Base-by-base conservation (phyloP, 163 green algal species). In the Scenedesmus sp. region DNA sequence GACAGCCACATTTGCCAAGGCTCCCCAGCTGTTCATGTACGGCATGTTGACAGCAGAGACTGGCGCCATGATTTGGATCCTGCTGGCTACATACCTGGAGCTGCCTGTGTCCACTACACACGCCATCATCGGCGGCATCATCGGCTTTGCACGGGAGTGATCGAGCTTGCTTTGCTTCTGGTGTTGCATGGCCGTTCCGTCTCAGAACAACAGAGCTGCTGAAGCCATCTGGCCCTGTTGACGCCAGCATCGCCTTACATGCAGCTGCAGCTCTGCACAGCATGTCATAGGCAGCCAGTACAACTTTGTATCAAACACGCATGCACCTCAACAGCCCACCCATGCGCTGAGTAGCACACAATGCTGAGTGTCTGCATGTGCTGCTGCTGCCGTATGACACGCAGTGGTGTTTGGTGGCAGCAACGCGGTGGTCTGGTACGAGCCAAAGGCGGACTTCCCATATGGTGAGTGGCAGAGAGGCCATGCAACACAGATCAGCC, bases 71-170 rank as follows among this genome's bases (percentile, higher is more conserved):
- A 86, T 95, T 9, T 96, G 94, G 94, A 88, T 95, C n/a, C 86
- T 92, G 1, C 3, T 93, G 5, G 94, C 93, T n/a, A 95, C 93
- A 0, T 96, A 93, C 87, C 76, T 92, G 73, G 94, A 94, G 76
- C 86, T 95, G 8, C 94, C 94, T 60, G 94, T 95, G 15, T 94
- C 91, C 1, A 91, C 94, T 13, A 95, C 94, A 0, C 94, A 95
- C 87, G 93, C 91, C 54, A 95, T 95, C 89, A 92, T 92, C 57
- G 88, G 88, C 3, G 88, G 88, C 46, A 92, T 92, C 88, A 92
- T 92, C 13, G 88, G 88, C 7, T 92, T 92, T 64, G 8, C 87
- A 5, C 87, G 70, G 46, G 70, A 79, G 70, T 52, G 34, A 46
- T 46, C 34, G 23, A 1, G 20, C 2, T 52, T 26, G 23, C 3